phyloP scores from a whole-genome alignment of 768 basidiomycete species.

The Psilocybe cyanescens region DNA sequence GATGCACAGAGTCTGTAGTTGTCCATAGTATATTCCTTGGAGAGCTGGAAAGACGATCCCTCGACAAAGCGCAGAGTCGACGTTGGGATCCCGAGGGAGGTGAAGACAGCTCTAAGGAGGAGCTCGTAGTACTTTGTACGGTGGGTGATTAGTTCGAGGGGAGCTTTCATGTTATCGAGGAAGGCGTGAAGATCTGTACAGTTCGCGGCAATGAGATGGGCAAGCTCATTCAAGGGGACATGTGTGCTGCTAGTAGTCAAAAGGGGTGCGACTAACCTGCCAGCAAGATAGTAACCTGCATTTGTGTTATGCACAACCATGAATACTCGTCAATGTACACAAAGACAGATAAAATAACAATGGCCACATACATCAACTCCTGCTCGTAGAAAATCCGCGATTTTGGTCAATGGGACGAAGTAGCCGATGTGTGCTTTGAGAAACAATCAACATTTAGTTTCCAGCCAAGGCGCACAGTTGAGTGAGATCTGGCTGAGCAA shows the following conservation, averaged over 20 bases:
- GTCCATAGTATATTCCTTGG: conserved; percentile 91
- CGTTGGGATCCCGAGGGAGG: conserved; percentile 88
- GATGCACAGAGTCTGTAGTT: conserved; percentile 92
- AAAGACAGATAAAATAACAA: conserved; percentile 1
- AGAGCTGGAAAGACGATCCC: conserved; percentile 93
- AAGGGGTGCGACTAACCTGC: conserved; percentile 54
- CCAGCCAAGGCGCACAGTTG: neutral
- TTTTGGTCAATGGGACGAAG: conserved; percentile 93
- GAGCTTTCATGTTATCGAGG: conserved; percentile 96
- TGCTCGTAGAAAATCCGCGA: conserved; percentile 93
- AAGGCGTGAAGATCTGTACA: conserved; percentile 89
- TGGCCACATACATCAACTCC: conserved; percentile 71
- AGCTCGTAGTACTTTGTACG: conserved; percentile 90
- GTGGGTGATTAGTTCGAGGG: conserved; percentile 86
- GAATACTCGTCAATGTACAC: conserved; percentile 16
- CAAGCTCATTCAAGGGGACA: too few relatives aligned
- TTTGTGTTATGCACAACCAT: neutral
- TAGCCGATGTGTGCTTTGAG: conserved; percentile 91
- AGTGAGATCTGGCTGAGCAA: neutral
- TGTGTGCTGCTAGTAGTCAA: neutral
- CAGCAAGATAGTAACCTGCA: conserved; percentile 75
- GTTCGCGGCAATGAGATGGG: neutral
- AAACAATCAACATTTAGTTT: conserved; percentile 1
- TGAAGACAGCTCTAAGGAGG: conserved; percentile 82
- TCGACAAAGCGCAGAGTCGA: conserved; percentile 82